Base-by-base conservation (phyloP, 768 basidiomycete species). In the Gloeophyllum trabeum region DNA sequence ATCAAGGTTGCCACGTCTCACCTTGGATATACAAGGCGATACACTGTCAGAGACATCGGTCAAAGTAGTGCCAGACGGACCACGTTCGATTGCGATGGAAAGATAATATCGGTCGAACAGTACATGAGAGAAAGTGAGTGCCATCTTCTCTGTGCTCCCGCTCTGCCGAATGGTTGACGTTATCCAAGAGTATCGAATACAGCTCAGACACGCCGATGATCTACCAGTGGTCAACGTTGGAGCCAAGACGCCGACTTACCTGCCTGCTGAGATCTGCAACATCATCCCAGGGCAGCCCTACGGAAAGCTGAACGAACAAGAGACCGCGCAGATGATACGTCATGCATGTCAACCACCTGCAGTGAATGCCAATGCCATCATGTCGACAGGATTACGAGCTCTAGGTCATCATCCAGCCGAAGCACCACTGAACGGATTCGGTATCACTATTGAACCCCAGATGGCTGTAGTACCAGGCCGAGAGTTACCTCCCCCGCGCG, bases 211-310 rank as follows among this genome's bases (percentile, higher is more conserved):
- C 30, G 59, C 48, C 25, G 57, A 34, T 63, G 70, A 55, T 26
- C 42, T 66, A 4, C 64, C 63, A 5, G 35, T 64, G 36, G 48
- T 67, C 36, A 54, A 66, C 35, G 48, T 64, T 47, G 49, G 71
- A 49, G 37, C 61, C 22, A 48, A 50, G 24, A 58, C 53, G 24
- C 46, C 65, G 1, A 58, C 55, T 34, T 73, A 57, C 50, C 57
- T 86, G 1, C 85, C 85, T 0, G 75, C 81, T 1, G 85, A 89
- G 54, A 39, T 89, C 1, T 88, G 85, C 61, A 61, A 72, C 19
- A 81, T 89, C 39, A 55, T 66, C 6, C 58, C 69, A 0, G 77
- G 77, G 5, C 73, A 74, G 47, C 63, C 78, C 0, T 83, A 73
- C 63, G 79, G 73, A 4, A 75, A 69, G 44, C 74, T 88, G 2